phyloP scores from a whole-genome alignment of 768 basidiomycete genomes.

The Boletus sp. region DNA sequence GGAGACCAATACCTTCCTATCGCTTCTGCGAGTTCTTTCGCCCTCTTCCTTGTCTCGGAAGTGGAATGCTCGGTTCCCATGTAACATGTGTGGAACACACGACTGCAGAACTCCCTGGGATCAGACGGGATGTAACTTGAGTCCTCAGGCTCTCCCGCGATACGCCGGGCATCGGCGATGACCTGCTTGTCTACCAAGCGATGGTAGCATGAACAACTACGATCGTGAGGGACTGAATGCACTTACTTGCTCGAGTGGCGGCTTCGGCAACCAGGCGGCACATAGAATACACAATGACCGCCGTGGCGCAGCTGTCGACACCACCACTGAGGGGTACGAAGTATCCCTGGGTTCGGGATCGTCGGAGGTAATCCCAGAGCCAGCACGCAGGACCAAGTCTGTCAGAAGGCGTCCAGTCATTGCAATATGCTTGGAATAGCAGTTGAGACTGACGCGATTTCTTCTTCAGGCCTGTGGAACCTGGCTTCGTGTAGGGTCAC shows the following conservation, averaged over 20 bases:
- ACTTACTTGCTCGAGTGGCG: slow-evolving; percentile 64
- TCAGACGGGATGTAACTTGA: slow-evolving; percentile 85
- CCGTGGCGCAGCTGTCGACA: slow-evolving; percentile 96
- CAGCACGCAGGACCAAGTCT: slow-evolving; percentile 98
- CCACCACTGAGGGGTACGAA: slow-evolving; percentile 95
- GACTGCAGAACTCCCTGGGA: slow-evolving; percentile 76
- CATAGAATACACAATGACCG: slow-evolving; percentile 96
- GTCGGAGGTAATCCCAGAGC: slow-evolving; percentile 99
- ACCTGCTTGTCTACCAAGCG: slow-evolving; percentile 66
- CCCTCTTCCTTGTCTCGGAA: slow-evolving; percentile 76
- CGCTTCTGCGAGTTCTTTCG: slow-evolving; percentile 80
- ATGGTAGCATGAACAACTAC: neutral
- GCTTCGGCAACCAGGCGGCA: slow-evolving; percentile 86
- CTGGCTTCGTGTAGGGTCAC: slow-evolving; percentile 36
- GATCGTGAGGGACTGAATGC: neutral
- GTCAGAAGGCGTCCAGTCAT: neutral
- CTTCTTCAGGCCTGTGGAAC: slow-evolving; percentile 91
- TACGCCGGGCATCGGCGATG: slow-evolving; percentile 85
- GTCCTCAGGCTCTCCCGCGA: slow-evolving; percentile 77
- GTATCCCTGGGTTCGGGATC: slow-evolving; percentile 91
- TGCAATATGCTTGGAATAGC: neutral
- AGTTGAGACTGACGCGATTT: slow-evolving; percentile 76
- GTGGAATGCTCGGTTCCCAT: slow-evolving; percentile 99
- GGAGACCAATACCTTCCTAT: slow-evolving; percentile 72
- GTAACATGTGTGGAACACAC: slow-evolving; percentile 97